These are phyloP conservation scores for Mycena amicta DNA, from an alignment of 768 basidiomycete species.

Conservation along the genomic window DNA sequence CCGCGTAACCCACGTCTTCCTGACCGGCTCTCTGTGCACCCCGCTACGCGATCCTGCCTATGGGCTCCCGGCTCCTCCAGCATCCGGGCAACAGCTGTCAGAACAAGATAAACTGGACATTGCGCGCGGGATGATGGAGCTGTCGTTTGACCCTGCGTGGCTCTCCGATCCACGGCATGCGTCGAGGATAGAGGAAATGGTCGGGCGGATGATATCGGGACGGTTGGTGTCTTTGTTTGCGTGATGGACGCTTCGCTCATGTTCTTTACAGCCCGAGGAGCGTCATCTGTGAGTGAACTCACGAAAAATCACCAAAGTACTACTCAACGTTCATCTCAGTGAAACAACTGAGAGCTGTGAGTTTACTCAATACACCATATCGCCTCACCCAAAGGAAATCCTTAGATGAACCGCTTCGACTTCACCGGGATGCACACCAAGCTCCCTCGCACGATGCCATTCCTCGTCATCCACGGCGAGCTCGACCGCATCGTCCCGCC, in stretches of 20 bases:
- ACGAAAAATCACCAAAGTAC: background rate
- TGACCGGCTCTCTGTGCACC: slow-evolving; percentile 36
- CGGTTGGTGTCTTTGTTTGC: slow-evolving; percentile 20
- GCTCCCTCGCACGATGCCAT: slow-evolving; percentile 31
- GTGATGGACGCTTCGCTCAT: too few species aligned
- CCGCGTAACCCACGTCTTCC: slow-evolving; percentile 42
- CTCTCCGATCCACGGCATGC: slow-evolving; percentile 32
- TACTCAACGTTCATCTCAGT: slow-evolving; percentile 22
- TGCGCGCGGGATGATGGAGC: slow-evolving; percentile 30
- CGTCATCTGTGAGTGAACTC: slow-evolving; percentile 31
- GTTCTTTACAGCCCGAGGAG: slow-evolving; percentile 26
- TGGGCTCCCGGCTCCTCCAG: slow-evolving; percentile 25
- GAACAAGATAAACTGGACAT: slow-evolving; percentile 34
- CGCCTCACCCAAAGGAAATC: too few species aligned
- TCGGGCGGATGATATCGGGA: slow-evolving; percentile 27
- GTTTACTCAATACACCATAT: too few species aligned
- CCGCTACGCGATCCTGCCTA: slow-evolving; percentile 26
- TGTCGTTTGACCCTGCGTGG: slow-evolving; percentile 39
- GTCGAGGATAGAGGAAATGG: slow-evolving; percentile 28
- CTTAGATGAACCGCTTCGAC: slow-evolving; percentile 30
- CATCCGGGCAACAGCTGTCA: slow-evolving; percentile 23
- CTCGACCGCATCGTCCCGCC: slow-evolving; percentile 42
- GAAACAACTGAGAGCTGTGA: slow-evolving; percentile 37
- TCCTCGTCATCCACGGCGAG: slow-evolving; percentile 45
- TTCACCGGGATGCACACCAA: slow-evolving; percentile 36